Conservation (phyloP, 768 basidiomycete species). For the Stropharia rugosoannulata region DNA sequence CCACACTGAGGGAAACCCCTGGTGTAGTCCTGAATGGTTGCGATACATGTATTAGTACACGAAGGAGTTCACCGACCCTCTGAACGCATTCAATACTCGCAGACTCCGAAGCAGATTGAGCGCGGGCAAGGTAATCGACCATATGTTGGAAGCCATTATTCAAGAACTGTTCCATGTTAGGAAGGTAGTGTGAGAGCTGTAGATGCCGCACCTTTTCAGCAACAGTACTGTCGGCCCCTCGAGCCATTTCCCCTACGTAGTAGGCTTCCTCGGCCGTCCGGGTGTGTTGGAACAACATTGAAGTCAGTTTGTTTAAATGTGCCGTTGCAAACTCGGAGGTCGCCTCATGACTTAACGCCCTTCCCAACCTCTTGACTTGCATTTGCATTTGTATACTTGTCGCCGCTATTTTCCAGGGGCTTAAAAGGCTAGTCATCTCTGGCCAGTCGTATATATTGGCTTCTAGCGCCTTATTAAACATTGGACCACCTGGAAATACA, state of each 20-base stretch:
- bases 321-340: conserved; percentile 54
- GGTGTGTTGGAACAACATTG: conserved; percentile 68
- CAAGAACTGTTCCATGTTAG: conserved; percentile 51
- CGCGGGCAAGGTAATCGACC: conserved; percentile 46
- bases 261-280: conserved; percentile 80
- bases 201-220: conserved; percentile 57
- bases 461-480: conserved; percentile 23
- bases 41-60: conserved; percentile 66
- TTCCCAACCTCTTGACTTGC: conserved; percentile 70
- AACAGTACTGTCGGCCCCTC: conserved; percentile 63
- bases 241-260: conserved; percentile 81
- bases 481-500: not conserved
- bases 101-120: conserved; percentile 17
- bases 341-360: conserved; percentile 59
- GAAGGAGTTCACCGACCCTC: conserved; percentile 65
- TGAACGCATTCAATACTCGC: conserved; percentile 41
- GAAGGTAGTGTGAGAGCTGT: not conserved
- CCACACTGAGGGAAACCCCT: conserved; percentile 46
- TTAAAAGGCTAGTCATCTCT: conserved; percentile 62
- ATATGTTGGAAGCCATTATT: conserved; percentile 73
- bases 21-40: conserved; percentile 56
- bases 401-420: conserved; percentile 82
- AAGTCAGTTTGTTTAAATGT: conserved; percentile 64
- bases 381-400: conserved; percentile 81
- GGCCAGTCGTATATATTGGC: conserved; percentile 59